Percentiles rank a stretch among this genome's conserved stretches.
Evolutionary conservation across 768 basidiomycete species (phyloP).

Genomic region (Hypsizygus marmoreus): DNA sequence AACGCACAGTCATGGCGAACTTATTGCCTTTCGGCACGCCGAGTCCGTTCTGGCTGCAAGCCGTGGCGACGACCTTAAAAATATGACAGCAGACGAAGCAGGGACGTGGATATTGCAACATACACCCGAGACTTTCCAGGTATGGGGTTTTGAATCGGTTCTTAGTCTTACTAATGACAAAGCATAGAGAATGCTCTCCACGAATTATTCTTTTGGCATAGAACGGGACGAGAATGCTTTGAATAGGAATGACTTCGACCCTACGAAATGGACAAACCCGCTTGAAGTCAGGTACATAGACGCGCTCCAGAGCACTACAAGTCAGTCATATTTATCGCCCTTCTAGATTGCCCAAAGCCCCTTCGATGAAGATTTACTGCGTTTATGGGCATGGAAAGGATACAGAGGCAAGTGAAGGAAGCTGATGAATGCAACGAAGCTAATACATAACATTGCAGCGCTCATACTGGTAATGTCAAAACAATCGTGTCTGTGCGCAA

Average conservation of each 20-base stretch:
- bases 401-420: constrained; percentile 83
- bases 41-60: constrained; percentile 21
- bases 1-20: constrained; percentile 72
- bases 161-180: constrained; percentile 3
- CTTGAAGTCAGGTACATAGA: constrained; percentile 66
- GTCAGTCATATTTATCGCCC: background rate
- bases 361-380: constrained; percentile 90
- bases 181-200: constrained; percentile 71
- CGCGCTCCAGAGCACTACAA: background rate
- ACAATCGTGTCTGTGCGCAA: background rate
- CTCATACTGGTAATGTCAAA: constrained; percentile 70
- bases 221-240: constrained; percentile 72
- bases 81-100: constrained; percentile 80
- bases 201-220: constrained; percentile 88
- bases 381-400: constrained; percentile 96
- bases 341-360: constrained; percentile 81
- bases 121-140: constrained; percentile 82
- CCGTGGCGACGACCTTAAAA: constrained; percentile 33
- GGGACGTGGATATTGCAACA: constrained; percentile 80
- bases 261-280: constrained; percentile 91
- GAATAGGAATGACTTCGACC: constrained; percentile 68
- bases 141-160: constrained; percentile 24
- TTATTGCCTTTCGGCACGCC: constrained; percentile 73
- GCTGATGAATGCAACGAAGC: no score
- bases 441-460: no score